Base-by-base conservation (phyloP, 139 green algal species). In the Micractinium sp. region DNA sequence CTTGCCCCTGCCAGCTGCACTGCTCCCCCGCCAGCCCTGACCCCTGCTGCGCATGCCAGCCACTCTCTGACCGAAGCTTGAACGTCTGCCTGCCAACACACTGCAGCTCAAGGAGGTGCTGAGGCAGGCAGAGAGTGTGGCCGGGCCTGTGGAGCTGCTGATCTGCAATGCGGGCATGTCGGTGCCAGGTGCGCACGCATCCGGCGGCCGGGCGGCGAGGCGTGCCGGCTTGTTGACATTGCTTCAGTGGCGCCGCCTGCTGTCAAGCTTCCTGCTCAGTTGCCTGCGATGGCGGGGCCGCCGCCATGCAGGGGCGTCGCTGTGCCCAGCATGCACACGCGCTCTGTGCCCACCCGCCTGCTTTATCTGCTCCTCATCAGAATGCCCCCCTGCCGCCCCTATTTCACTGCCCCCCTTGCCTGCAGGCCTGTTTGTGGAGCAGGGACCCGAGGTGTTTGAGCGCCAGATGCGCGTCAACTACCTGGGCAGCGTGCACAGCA, bases 381-480 rank as follows among this genome's bases (percentile, higher is more conserved):
- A 3, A 16, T 5, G 31, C 27, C 71, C 12, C 13, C 9, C 71
- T 20, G 12, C 27, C 19, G 13, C 19, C 5, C 12, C 47, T 41
- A 1, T 9, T 60, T 31, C 82, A 1, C 76, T 1, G 25, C 0
- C 23, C 12, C 0, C 63, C 31, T 12, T 36, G 16, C 12, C 29
- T 87, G 61, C 93, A 96, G 95, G 95, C 31, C 94, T 94, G 76
- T 97, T 97, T 86, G 87, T 96, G 29, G 93, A 98, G 16, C 89
- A 94, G 47, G 73, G 87, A 27, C 38, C 94, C 25, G 73, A 86
- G 0, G 80, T 87, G 0, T 97, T 96, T 87, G 74, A 94, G 36
- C 73, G 66, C 13, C 85, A 90, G 29, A 91, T 98, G 95, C 67
- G 93, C 4, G 88, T 98, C 69, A 98, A 98, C 87, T 98, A 97